Percentiles rank a stretch among this genome's conserved stretches.
Conservation (phyloP, 2,329 filamentous ascomycete species). For the Botrytis elliptica region DNA sequence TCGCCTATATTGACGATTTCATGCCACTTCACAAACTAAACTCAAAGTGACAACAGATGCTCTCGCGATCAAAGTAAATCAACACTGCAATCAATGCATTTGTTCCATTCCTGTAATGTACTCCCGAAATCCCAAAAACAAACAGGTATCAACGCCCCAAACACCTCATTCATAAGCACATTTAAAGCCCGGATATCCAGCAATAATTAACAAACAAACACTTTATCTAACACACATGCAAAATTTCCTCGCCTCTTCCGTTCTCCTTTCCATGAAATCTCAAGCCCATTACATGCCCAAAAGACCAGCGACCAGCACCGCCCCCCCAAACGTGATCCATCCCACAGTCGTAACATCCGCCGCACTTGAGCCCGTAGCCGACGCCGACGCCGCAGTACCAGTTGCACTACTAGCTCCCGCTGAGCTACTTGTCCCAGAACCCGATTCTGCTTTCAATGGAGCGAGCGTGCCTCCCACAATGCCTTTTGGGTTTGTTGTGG, state of each 20-base stretch:
- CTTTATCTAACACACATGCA: neutral
- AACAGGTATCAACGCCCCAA: neutral
- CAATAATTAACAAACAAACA: neutral
- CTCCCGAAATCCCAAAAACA: neutral
- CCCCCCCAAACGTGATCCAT: neutral
- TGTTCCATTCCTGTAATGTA: neutral
- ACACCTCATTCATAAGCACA: neutral
- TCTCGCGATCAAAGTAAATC: neutral
- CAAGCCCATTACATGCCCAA: neutral
- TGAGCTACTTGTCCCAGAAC: neutral
- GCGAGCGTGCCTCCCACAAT: conserved; percentile 1
- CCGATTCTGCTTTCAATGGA: neutral
- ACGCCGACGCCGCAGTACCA: neutral
- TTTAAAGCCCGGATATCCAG: neutral
- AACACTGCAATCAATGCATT: neutral
- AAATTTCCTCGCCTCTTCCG: neutral
- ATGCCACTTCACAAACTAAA: neutral
- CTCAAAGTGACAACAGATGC: neutral
- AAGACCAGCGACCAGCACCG: conserved; percentile 1
- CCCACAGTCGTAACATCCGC: neutral
- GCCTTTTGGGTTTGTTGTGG: neutral
- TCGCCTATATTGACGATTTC: neutral
- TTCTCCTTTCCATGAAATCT: neutral
- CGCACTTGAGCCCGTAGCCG: neutral
- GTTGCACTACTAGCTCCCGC: neutral